phyloP scores from a whole-genome alignment of 2,329 filamentous ascomycete genomes.

The Microcera coccophila region DNA sequence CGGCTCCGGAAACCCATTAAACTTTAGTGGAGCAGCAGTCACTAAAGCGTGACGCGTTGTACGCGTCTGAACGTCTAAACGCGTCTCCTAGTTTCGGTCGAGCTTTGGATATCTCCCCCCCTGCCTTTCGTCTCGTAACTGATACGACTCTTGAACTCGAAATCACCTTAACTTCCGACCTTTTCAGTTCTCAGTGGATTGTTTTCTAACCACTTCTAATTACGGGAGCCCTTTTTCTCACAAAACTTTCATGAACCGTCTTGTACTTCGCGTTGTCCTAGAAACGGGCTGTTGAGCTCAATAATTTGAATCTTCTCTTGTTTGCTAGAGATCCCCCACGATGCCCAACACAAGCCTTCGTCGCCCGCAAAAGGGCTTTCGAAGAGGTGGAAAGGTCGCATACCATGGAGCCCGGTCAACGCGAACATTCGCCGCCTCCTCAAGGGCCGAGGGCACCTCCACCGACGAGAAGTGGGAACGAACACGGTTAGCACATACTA shows the following conservation, averaged over 20 bases:
- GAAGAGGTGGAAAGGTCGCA: slow-evolving; percentile 62
- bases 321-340: slow-evolving; percentile 20
- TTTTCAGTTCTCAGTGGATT: slow-evolving; percentile 8
- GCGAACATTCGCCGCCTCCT: slow-evolving; percentile 76
- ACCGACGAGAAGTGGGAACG: slow-evolving; percentile 91
- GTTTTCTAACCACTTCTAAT: slow-evolving; percentile 3
- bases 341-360: slow-evolving; percentile 61
- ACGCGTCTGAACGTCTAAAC: slow-evolving; percentile 32
- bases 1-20: slow-evolving; percentile 30
- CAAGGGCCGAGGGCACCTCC: slow-evolving; percentile 79
- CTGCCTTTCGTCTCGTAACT: slow-evolving; percentile 16
- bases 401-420: slow-evolving; percentile 63
- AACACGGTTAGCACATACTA: slow-evolving; percentile 74
- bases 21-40: slow-evolving; percentile 23
- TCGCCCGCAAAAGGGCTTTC: slow-evolving; percentile 63
- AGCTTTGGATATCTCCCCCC: slow-evolving; percentile 17
- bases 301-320: slow-evolving; percentile 17
- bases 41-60: slow-evolving; percentile 27
- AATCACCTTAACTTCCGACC: slow-evolving; percentile 18
- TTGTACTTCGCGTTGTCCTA: background rate
- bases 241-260: slow-evolving; percentile 10
- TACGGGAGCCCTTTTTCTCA: slow-evolving; percentile 11
- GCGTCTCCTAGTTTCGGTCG: slow-evolving; percentile 31
- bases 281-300: slow-evolving; percentile 12
- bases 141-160: slow-evolving; percentile 16